Base-by-base conservation (phyloP, 2,329 filamentous ascomycete genomes). In the Paraphoma sp. region DNA sequence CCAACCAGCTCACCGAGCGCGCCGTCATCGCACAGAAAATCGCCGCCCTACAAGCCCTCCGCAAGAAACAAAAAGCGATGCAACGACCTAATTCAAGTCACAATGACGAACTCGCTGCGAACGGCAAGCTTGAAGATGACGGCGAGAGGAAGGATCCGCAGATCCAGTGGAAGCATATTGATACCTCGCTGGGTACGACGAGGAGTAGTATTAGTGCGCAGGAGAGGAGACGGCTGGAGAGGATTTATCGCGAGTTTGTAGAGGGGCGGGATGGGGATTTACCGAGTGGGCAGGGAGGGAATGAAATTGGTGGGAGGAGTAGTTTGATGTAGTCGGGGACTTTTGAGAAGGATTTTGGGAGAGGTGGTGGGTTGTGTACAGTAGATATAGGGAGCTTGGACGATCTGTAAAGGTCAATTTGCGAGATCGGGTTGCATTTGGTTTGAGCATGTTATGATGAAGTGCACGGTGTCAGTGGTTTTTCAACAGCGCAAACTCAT, bases 191-290 rank as follows among this genome's bases (percentile, higher is more conserved):
- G 54, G 84, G 85, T 18, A 89, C 81, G 47, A 97, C 94, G 4
- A 83, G 93, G 63, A 86, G 91, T 18, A 96, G 91, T 75, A 96
- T 98, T 65, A 92, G 90, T 71, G 81, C 82, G 3, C 86, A 92
- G 57, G 95, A 99, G 79, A 85, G 88, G 68, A 83, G 80, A 59
- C 82, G 94, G 57, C 77, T 99, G 63, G 84, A 86, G 68, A 86
- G 86, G 41, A 97, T 99, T 59, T 99, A 99, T 74, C 83, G 84
- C 14, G 95, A 99, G 79, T 99, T 99, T 81, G 89, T 97, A 0
- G 91, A 92, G 4, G 93, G 93, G 0, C 84, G 95, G 65, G 97
- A 93, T 76, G 95, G 95, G 7, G 93, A 98, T 81, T 93, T 99
- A 92, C 92, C 89, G 57, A 94, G 90, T 76, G 95, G 95, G 1